Evolutionary conservation across 768 basidiomycete species (phyloP), one percentile per base, ranked within the genome.

Genomic region (Suillus brevipes): DNA sequence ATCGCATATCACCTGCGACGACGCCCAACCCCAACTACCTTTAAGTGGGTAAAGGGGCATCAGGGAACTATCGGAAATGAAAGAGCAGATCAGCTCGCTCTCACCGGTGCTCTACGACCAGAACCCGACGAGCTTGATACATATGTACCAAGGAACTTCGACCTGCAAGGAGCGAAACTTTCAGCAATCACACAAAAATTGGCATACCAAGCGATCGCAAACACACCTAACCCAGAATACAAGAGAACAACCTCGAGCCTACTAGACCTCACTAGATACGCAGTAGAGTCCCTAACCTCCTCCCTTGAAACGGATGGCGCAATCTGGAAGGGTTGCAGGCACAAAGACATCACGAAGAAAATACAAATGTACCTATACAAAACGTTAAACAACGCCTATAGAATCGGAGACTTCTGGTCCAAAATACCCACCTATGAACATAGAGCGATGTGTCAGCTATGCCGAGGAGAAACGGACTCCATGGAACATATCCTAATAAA

Each of bases 21-120:
- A 42, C 47, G 34, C 62, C 62, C 42, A 18, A 6, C 16, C 5
- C 42, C 42, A 1, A 42, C 42, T 5, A 18, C 42, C 0, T 45
- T 45, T 9, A 5, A 45, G 4, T 45, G 45, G 20, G 6, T 6
- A 6, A 45, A 45, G 4, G 45, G 45, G 2, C 45, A 45, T 3
- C 1, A 45, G 0, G 45, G 45, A 0, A 1, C 9, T 0, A 16
- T 45, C 0, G 9, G 45, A n/a, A 45, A 45, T 6, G n/a, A 45
- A 6, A 45, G 1, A 10, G 45, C 45, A 0, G 3, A 45, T 3
- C 42, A 42, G 6, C 42, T 42, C 3, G 6, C 42, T 6, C 16
- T 18, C 16, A 18, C 42, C 6, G 3, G 42, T 1, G 16, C 42
- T 6, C 42, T 18, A n/a, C 20, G 4, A 0, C 3, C 7, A 20